Evolutionary conservation across 345 rosid genomes (phyloP).

Genomic region (Populus deltoides): DNA sequence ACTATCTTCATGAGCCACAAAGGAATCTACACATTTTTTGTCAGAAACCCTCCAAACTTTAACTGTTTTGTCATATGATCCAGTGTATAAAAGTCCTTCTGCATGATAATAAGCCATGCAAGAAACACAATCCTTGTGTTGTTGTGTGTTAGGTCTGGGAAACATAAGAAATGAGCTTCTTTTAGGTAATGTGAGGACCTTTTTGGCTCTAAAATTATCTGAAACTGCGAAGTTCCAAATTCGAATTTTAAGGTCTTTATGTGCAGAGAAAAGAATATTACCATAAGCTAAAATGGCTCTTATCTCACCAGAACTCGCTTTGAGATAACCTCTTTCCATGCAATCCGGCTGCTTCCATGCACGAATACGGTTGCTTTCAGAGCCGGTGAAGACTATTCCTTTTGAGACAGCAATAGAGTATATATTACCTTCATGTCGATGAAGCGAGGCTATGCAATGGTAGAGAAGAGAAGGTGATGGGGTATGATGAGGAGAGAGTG

Average conservation of each 20-base stretch:
- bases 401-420: constrained; percentile 44
- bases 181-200: constrained; percentile 36
- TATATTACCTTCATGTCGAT: constrained; percentile 45
- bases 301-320: constrained; percentile 36
- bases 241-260: constrained; percentile 41
- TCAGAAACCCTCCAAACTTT: constrained; percentile 47
- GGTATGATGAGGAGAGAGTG: constrained; percentile 42
- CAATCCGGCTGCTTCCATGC: constrained; percentile 50
- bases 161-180: constrained; percentile 29
- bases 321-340: constrained; percentile 37
- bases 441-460: constrained; percentile 51
- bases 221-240: constrained; percentile 39
- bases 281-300: constrained; percentile 37
- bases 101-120: constrained; percentile 53
- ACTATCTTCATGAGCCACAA: constrained; percentile 47
- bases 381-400: constrained; percentile 48
- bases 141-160: constrained; percentile 22
- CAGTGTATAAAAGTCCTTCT: constrained; percentile 43
- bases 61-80: constrained; percentile 40
- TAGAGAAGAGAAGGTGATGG: constrained; percentile 47
- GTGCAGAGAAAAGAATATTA: constrained; percentile 48
- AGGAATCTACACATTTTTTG: constrained; percentile 44
- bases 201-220: constrained; percentile 32
- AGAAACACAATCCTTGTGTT: constrained; percentile 40
- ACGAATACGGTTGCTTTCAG: constrained; percentile 41